Evolutionary conservation across 768 basidiomycete species (phyloP).

Genomic region (Rhizopogon vesiculosus): DNA sequence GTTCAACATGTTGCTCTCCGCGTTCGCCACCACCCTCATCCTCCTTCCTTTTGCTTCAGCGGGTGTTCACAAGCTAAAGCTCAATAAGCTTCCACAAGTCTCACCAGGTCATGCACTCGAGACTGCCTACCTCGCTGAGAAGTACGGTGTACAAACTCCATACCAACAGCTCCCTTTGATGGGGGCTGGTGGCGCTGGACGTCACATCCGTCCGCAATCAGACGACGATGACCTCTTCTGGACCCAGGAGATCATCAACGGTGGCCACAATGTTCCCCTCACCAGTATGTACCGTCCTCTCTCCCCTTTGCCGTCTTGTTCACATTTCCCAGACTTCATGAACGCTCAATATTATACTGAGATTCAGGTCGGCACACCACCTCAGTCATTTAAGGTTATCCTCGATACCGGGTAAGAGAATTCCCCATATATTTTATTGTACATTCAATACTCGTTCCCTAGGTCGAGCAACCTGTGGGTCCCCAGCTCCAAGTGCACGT

Average conservation of each 20-base stretch:
- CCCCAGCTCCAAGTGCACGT: slow-evolving; percentile 73
- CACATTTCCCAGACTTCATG: slow-evolving; percentile 71
- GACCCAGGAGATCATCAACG: slow-evolving; percentile 70
- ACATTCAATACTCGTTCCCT: slow-evolving; percentile 3
- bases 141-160: slow-evolving; percentile 61
- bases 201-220: slow-evolving; percentile 45
- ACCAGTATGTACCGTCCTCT: slow-evolving; percentile 57
- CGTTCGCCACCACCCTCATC: slow-evolving; percentile 32
- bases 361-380: slow-evolving; percentile 77
- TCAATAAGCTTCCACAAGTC: slow-evolving; percentile 75
- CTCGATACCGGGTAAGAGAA: slow-evolving; percentile 77
- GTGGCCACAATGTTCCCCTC: slow-evolving; percentile 85
- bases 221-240: slow-evolving; percentile 65
- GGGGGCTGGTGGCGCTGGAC: slow-evolving; percentile 71
- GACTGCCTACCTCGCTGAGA: slow-evolving; percentile 86
- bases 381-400: slow-evolving; percentile 90
- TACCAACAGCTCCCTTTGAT: slow-evolving; percentile 58
- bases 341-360: slow-evolving; percentile 97
- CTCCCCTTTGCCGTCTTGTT: slow-evolving; percentile 2
- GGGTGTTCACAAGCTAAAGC: slow-evolving; percentile 79
- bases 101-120: slow-evolving; percentile 62
- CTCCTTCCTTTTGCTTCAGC: slow-evolving; percentile 45
- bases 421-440: background rate
- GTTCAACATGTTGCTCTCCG: slow-evolving; percentile 39
- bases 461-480: slow-evolving; percentile 96